These are phyloP conservation scores for Curvularia verruculosa DNA, from an alignment of 2,329 filamentous ascomycete species.

Conservation along the genomic window DNA sequence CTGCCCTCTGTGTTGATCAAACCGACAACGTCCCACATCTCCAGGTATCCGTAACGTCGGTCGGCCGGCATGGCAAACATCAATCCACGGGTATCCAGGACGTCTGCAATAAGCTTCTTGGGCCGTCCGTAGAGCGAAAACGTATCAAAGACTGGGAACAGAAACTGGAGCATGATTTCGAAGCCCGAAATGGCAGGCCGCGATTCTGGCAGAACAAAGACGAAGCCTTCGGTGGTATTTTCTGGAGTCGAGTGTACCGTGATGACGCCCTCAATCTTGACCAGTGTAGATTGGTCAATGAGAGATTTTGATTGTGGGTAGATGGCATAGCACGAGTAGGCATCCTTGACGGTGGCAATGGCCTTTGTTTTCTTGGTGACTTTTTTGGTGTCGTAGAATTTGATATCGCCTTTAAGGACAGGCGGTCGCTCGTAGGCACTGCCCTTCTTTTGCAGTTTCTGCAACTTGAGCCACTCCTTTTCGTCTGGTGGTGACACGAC, in stretches of 20 bases:
- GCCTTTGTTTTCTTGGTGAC: slow-evolving; percentile 90
- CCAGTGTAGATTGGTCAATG: slow-evolving; percentile 90
- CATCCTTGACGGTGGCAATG: slow-evolving; percentile 89
- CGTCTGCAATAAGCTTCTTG: slow-evolving; percentile 82
- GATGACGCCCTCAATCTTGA: slow-evolving; percentile 92
- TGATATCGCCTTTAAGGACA: slow-evolving; percentile 85
- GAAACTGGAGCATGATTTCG: slow-evolving; percentile 89
- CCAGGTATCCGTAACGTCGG: slow-evolving; percentile 86
- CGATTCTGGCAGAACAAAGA: slow-evolving; percentile 96
- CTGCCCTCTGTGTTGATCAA: slow-evolving; percentile 82
- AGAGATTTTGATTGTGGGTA: slow-evolving; percentile 94
- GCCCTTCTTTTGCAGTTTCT: slow-evolving; percentile 82
- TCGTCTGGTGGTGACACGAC: slow-evolving; percentile 91
- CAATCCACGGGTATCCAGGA: slow-evolving; percentile 82
- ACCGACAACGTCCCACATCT: slow-evolving; percentile 81
- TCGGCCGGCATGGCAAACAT: slow-evolving; percentile 99
- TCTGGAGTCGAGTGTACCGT: slow-evolving; percentile 82
- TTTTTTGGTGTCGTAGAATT: slow-evolving; percentile 89
- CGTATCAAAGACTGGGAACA: slow-evolving; percentile 93
- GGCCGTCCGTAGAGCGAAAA: slow-evolving; percentile 92
- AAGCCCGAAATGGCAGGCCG: slow-evolving; percentile 92
- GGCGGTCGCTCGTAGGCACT: slow-evolving; percentile 80
- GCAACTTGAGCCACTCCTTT: slow-evolving; percentile 83
- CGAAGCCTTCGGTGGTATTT: slow-evolving; percentile 84
- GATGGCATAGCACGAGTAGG: slow-evolving; percentile 91